Conservation (phyloP, 352 stramenopile species). For the Globisporangium yorkense region DNA sequence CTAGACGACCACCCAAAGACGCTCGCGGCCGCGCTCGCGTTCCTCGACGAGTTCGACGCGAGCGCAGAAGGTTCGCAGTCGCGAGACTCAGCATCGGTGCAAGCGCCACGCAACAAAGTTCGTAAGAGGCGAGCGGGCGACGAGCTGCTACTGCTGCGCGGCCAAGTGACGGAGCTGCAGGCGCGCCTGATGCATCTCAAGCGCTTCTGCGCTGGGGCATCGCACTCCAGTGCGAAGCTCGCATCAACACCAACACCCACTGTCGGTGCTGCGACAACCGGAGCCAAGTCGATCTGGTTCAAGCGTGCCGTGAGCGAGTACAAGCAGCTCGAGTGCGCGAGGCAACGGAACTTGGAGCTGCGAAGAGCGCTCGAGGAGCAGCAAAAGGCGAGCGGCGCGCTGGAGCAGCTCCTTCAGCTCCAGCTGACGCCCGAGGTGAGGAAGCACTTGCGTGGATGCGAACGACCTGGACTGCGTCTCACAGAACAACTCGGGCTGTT, state of each 20-base stretch:
- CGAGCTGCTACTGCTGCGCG: neutral
- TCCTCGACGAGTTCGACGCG: neutral
- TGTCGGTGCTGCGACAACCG: neutral
- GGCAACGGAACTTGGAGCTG: conserved; percentile 1
- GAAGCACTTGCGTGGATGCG: neutral
- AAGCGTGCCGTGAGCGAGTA: neutral
- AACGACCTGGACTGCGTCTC: no score
- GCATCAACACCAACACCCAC: neutral
- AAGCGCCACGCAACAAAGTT: neutral
- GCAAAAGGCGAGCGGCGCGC: neutral
- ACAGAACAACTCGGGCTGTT: neutral
- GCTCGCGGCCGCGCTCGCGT: neutral
- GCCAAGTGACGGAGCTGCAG: neutral
- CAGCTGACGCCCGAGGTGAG: neutral
- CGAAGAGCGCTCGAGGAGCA: neutral
- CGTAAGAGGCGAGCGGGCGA: neutral
- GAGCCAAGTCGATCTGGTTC: neutral
- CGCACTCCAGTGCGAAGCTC: neutral
- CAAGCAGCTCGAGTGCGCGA: neutral
- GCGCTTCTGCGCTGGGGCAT: neutral
- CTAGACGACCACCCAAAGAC: neutral
- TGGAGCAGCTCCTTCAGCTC: conserved; percentile 3
- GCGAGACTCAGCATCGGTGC: neutral
- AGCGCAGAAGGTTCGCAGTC: no score
- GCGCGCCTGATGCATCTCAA: neutral